Percentiles rank a stretch among this genome's conserved stretches.
Conservation (phyloP, 2,329 filamentous ascomycete species). For the Colletotrichum sp. region DNA sequence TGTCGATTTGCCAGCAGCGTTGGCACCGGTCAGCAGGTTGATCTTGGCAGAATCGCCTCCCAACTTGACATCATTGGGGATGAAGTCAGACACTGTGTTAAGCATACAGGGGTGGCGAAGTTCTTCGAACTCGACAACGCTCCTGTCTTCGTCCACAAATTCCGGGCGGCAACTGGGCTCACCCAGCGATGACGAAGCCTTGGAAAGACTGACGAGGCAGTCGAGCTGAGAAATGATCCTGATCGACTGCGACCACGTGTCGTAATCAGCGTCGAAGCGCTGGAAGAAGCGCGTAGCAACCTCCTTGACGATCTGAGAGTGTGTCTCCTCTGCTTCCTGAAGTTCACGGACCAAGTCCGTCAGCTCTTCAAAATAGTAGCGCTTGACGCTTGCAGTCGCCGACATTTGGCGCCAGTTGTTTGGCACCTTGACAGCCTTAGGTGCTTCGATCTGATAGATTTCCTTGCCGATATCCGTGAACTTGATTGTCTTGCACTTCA, state of each 20-base stretch:
- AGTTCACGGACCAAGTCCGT: conserved; percentile 82
- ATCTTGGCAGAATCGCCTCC: conserved; percentile 85
- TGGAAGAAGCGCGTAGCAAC: conserved; percentile 83
- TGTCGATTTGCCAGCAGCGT: conserved; percentile 96
- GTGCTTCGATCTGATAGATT: conserved; percentile 93
- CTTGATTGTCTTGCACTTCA: conserved; percentile 76
- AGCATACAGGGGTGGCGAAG: conserved; percentile 95
- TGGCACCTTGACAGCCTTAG: conserved; percentile 84
- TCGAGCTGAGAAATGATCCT: conserved; percentile 91
- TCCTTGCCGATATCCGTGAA: conserved; percentile 93
- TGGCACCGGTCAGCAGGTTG: conserved; percentile 91
- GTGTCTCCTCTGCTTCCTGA: conserved; percentile 93
- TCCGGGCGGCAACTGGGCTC: conserved; percentile 85
- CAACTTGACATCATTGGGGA: conserved; percentile 90
- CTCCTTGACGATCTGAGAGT: conserved; percentile 88
- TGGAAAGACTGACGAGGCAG: conserved; percentile 91
- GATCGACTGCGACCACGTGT: conserved; percentile 86
- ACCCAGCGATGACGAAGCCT: conserved; percentile 83
- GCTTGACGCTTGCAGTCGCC: conserved; percentile 85
- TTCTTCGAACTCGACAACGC: conserved; percentile 89
- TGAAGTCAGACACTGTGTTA: conserved; percentile 89
- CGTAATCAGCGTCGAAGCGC: conserved; percentile 87
- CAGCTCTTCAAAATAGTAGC: conserved; percentile 90
- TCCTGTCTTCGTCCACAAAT: conserved; percentile 87
- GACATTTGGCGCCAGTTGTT: conserved; percentile 96